Evolutionary conservation across 352 stramenopile species (phyloP).

Genomic region (Phytophthora meadii): DNA sequence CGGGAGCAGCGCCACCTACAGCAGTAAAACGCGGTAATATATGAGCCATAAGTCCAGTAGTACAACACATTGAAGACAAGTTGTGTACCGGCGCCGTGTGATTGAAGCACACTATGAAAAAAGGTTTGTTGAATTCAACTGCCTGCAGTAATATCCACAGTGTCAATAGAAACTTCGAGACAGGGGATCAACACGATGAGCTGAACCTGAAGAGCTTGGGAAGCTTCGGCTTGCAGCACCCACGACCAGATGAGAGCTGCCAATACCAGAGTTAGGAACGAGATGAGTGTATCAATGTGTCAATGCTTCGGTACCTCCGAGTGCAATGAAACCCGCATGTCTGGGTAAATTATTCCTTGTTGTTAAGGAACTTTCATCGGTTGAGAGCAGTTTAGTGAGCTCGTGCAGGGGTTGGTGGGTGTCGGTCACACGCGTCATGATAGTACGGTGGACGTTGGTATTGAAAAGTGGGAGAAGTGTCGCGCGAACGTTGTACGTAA

Average conservation of each 20-base stretch:
- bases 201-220: slow-evolving; percentile 29
- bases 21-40: neutral
- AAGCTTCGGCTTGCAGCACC: slow-evolving; percentile 41
- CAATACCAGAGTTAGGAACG: slow-evolving; percentile 1
- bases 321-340: slow-evolving; percentile 21
- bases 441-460: neutral
- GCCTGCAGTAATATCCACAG: neutral
- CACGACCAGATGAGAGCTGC: slow-evolving; percentile 41
- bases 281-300: slow-evolving; percentile 4
- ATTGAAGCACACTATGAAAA: slow-evolving; percentile 70
- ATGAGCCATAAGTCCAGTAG: neutral
- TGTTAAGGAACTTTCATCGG: neutral
- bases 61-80: neutral
- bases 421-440: neutral
- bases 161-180: neutral
- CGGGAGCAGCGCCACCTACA: slow-evolving; percentile 48
- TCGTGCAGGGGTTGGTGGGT: slow-evolving; percentile 6
- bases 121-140: slow-evolving; percentile 53
- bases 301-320: slow-evolving; percentile 15
- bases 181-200: neutral
- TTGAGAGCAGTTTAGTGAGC: slow-evolving; percentile 13
- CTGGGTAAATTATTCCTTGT: slow-evolving; percentile 1
- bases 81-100: slow-evolving; percentile 44
- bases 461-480: neutral
- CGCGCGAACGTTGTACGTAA: too few species aligned